Percentiles rank a stretch among this genome's conserved stretches.
Evolutionary conservation across 2,329 filamentous ascomycete species (phyloP).

Genomic region (Colletotrichum orbiculare): DNA sequence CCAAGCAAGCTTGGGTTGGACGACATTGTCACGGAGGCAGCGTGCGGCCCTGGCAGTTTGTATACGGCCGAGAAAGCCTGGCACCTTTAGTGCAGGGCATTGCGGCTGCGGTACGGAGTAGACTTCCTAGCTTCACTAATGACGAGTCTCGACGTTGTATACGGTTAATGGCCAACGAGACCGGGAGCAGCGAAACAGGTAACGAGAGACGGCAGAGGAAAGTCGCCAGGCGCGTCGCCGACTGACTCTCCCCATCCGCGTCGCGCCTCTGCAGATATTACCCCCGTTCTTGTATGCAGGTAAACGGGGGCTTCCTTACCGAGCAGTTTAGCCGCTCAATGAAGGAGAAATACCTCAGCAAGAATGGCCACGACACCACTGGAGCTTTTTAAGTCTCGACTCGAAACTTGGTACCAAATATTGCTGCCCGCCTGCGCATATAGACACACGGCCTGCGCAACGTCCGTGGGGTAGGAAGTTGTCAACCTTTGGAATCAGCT

Average conservation of each 20-base stretch:
- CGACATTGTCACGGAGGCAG: too few species aligned
- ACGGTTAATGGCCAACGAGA: neutral
- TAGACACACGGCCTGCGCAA: neutral
- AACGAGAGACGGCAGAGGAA: conserved; percentile 4
- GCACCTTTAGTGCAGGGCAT: too few species aligned
- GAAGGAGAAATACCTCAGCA: conserved; percentile 6
- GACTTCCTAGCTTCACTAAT: neutral
- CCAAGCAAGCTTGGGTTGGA: neutral
- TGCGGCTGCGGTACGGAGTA: too few species aligned
- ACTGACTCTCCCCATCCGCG: neutral
- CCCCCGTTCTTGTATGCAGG: conserved; percentile 23
- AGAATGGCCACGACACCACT: neutral
- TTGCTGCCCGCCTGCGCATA: neutral
- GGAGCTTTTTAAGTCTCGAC: conserved; percentile 12
- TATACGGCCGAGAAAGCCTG: too few species aligned
- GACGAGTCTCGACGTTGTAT: conserved; percentile 4
- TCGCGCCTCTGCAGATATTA: conserved; percentile 24
- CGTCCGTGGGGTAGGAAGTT: conserved; percentile 11
- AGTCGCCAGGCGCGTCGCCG: conserved; percentile 6
- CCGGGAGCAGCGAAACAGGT: conserved; percentile 7
- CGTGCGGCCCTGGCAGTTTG: too few species aligned
- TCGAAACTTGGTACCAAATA: conserved; percentile 1
- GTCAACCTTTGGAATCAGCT: conserved; percentile 18
- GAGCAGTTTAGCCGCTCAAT: conserved; percentile 7
- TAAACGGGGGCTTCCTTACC: conserved; percentile 7